Base-by-base conservation (phyloP, 108 stramenopile genomes). In the Cyclotella sp. region DNA sequence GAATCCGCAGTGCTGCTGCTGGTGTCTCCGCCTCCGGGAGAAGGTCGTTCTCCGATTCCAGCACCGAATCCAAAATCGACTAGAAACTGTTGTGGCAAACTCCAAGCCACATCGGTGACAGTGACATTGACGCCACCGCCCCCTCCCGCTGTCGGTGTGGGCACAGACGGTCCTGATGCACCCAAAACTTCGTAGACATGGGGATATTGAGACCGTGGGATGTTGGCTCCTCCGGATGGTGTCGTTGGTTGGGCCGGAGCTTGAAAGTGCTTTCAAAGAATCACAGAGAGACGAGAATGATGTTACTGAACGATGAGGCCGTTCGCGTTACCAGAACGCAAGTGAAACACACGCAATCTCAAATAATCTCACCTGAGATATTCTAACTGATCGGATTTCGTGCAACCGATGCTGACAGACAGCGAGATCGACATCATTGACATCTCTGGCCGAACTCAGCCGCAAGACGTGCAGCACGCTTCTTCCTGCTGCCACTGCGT, bases 81-180 rank as follows among this genome's bases (percentile, higher is more conserved):
- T 30, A 76, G 51, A 60, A 68, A 84, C 12, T 70, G 18, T 71
- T 86, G 85, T 41, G 83, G 82, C 63, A 78, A 73, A 73, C 91
- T 95, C 94, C 94, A 95, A n/a, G 90, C 91, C 26, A 92, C 94
- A 69, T 86, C 86, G 10, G 83, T 90, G 3, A 95, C 76, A 46
- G 71, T 85, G 3, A 90, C 87, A 75, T 88, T 91, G 46, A 81
- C 73, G 15, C 81, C 78, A 9, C 76, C 83, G 18, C 83, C 83
- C 14, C 78, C 78, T 43, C 73, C 78, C 1, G 65, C 78, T 1
- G 77, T 68, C 9, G 72, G 77, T 16, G 82, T 42, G 18, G 82
- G 68, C 45, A 75, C 58, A 14, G 70, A 12, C 13, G 46, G 24
- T 24, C 58, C 79, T 21, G 55, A 43, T 51, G 51, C 69, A 39